Conservation (phyloP, 345 rosid genomes). For the Eucalyptus erythrocorys region DNA sequence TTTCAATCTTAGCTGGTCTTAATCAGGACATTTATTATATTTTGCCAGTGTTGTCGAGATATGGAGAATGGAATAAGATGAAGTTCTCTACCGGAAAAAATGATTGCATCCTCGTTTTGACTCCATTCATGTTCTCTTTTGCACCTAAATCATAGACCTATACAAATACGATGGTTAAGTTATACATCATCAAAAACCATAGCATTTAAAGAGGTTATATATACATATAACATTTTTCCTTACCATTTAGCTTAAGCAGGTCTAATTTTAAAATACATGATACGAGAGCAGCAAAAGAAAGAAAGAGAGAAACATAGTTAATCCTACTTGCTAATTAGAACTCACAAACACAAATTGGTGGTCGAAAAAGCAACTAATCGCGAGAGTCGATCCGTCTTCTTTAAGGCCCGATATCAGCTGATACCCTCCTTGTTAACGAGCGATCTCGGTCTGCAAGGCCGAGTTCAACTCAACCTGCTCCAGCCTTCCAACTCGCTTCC, state of each 20-base stretch:
- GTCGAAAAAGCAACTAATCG: not conserved
- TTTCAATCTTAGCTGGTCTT: not conserved
- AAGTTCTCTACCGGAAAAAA: not conserved
- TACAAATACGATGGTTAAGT: not conserved
- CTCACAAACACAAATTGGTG: not conserved
- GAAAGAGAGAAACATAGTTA: not conserved
- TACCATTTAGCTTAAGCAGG: not conserved
- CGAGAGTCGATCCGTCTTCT: not conserved
- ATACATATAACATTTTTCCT: not conserved
- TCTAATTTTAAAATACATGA: not conserved
- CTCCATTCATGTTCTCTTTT: not conserved
- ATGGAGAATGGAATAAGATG: not conserved
- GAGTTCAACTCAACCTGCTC: slow-evolving; percentile 44
- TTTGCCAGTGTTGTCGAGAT: not conserved
- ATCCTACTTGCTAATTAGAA: not conserved
- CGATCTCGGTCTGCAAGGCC: slow-evolving; percentile 38
- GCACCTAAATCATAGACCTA: not conserved
- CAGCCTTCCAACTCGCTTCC: slow-evolving; percentile 45
- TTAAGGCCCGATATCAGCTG: not conserved
- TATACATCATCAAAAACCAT: not conserved
- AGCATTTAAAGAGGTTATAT: not conserved
- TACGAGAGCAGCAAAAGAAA: not conserved
- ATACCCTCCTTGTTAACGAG: not conserved
- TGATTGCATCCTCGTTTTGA: not conserved
- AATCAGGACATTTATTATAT: too few relatives aligned